A percentile compares a stretch with the other conserved stretches of the same genome.
These are phyloP conservation scores for Hordeum marinum DNA, from an alignment of 176 grass and related monocot genomes.

Conservation along the genomic window DNA sequence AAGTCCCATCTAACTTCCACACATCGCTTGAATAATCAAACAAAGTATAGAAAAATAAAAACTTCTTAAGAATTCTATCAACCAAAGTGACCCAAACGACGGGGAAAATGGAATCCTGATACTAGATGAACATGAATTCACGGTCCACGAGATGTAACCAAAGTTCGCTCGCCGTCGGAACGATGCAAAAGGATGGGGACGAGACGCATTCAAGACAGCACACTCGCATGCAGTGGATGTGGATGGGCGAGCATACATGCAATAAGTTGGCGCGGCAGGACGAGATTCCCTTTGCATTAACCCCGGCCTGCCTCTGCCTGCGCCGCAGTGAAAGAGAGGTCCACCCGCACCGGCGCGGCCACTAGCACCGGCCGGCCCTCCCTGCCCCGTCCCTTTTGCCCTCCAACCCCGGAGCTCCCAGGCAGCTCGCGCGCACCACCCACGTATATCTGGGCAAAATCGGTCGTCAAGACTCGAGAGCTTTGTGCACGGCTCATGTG, in stretches of 20 bases:
- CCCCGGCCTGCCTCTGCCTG: not conserved
- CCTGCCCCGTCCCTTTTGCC: not conserved
- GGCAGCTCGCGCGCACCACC: not conserved
- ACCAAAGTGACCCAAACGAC: too few relatives aligned
- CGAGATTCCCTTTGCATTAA: conserved; percentile 3
- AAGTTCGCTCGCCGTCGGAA: not conserved
- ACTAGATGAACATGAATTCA: too few relatives aligned
- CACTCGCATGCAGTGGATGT: not conserved
- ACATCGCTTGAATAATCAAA: too few relatives aligned
- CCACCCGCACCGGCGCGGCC: not conserved
- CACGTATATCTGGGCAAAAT: not conserved
- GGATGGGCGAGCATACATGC: not conserved
- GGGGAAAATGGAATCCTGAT: too few relatives aligned
- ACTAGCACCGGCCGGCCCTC: not conserved
- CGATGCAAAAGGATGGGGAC: not conserved
- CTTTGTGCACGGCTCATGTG: not conserved
- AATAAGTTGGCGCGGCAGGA: conserved; percentile 4
- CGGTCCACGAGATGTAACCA: too few relatives aligned
- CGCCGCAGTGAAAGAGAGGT: not conserved
- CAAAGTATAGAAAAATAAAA: too few relatives aligned
- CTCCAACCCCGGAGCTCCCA: not conserved
- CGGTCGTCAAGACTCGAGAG: not conserved
- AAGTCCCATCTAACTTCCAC: too few relatives aligned
- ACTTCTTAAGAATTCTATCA: too few relatives aligned
- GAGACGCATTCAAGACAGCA: not conserved